Conservation (phyloP, 495 filamentous ascomycete genomes). For the Aspergillus hancockii region DNA sequence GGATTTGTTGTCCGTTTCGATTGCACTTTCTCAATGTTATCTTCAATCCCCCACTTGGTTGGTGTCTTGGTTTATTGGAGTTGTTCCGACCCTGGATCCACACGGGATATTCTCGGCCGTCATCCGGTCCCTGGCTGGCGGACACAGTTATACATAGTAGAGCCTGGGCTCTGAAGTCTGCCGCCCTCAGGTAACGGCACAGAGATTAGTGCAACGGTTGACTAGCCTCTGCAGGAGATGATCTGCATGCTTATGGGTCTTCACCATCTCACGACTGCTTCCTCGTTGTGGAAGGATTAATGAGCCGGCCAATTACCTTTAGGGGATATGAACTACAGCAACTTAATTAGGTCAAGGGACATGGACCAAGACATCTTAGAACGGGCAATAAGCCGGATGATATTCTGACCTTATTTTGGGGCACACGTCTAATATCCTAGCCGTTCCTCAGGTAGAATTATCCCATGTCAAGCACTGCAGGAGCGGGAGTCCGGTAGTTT, state of each 20-base stretch:
- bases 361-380: too few relatives aligned
- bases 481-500: too few relatives aligned
- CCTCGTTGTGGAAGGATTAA: not conserved
- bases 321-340: not conserved
- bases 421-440: too few relatives aligned
- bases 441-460: too few relatives aligned
- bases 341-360: too few relatives aligned
- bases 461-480: too few relatives aligned
- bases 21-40: not conserved
- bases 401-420: too few relatives aligned
- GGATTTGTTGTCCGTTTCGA: not conserved
- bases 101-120: constrained; percentile 3
- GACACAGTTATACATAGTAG: too few relatives aligned
- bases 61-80: not conserved
- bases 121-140: not conserved
- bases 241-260: not conserved
- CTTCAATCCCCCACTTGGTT: not conserved
- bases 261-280: not conserved
- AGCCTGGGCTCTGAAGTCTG: not conserved
- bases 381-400: too few relatives aligned
- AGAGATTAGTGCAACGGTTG: not conserved
- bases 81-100: not conserved
- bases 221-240: not conserved
- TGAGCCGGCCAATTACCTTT: not conserved
- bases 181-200: not conserved